Conservation (phyloP, 2,329 filamentous ascomycete genomes). For the Aspergillus sp. region DNA sequence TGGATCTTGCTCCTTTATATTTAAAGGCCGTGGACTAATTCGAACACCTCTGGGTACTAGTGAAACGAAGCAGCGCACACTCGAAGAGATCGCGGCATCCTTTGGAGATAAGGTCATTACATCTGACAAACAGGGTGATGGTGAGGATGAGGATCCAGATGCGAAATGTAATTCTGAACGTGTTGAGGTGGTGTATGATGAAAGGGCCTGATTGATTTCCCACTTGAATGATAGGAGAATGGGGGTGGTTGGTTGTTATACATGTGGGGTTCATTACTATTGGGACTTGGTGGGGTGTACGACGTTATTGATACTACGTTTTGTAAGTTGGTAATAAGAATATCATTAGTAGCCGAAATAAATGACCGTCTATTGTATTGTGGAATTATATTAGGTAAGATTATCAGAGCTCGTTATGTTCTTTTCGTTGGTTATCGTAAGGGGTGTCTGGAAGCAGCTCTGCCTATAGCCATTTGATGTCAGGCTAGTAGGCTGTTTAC, state of each 20-base stretch:
- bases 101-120: conserved; percentile 52
- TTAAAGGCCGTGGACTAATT: not conserved
- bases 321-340: no score
- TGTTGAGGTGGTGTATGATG: conserved; percentile 20
- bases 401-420: no score
- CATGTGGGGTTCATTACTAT: no score
- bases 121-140: conserved; percentile 30
- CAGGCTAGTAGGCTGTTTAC: not conserved
- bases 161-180: conserved; percentile 19
- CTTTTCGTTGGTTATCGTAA: no score
- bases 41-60: conserved; percentile 19
- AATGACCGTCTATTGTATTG: no score
- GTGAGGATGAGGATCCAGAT: conserved; percentile 28
- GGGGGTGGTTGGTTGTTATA: not conserved
- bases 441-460: no score
- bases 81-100: conserved; percentile 53
- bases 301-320: no score
- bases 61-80: conserved; percentile 52
- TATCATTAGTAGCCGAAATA: no score
- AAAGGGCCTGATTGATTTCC: not conserved
- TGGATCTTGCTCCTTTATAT: not conserved
- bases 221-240: not conserved
- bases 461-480: not conserved
- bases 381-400: no score
- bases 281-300: no score